Evolutionary conservation across 495 filamentous ascomycete species (phyloP).

Genomic region (Tuber borchii): DNA sequence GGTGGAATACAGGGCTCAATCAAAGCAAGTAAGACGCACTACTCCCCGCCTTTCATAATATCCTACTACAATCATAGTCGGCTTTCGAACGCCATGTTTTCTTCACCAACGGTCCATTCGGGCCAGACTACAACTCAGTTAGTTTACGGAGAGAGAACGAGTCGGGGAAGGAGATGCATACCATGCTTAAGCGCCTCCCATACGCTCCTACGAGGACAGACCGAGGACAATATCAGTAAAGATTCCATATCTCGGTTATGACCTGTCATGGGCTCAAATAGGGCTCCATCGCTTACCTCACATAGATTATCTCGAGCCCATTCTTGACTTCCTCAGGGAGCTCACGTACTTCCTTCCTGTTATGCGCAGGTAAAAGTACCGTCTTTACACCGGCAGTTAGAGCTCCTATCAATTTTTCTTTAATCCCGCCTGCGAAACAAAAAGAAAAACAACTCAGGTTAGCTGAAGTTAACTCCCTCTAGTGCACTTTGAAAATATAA

Average conservation of each 20-base stretch:
- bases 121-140: conserved; percentile 39
- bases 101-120: conserved; percentile 40
- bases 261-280: conserved; percentile 33
- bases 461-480: neutral
- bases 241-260: conserved; percentile 17
- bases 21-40: conserved; percentile 6
- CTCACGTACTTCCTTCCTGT: conserved; percentile 89
- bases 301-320: conserved; percentile 80
- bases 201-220: conserved; percentile 33
- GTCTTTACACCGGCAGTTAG: conserved; percentile 89
- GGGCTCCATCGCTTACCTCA: conserved; percentile 56
- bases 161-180: conserved; percentile 28
- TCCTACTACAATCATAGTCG: conserved; percentile 29
- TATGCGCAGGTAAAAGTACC: conserved; percentile 78
- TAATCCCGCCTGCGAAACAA: conserved; percentile 74
- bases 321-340: conserved; percentile 83
- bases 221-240: conserved; percentile 21
- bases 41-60: neutral
- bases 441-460: conserved; percentile 12
- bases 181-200: conserved; percentile 40
- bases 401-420: conserved; percentile 97
- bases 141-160: conserved; percentile 9
- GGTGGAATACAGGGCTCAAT: neutral
- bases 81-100: conserved; percentile 41
- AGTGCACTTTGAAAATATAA: conserved; percentile 1